Evolutionary conservation across 2,329 filamentous ascomycete species (phyloP).

Genomic region (Fusarium cicatricum): DNA sequence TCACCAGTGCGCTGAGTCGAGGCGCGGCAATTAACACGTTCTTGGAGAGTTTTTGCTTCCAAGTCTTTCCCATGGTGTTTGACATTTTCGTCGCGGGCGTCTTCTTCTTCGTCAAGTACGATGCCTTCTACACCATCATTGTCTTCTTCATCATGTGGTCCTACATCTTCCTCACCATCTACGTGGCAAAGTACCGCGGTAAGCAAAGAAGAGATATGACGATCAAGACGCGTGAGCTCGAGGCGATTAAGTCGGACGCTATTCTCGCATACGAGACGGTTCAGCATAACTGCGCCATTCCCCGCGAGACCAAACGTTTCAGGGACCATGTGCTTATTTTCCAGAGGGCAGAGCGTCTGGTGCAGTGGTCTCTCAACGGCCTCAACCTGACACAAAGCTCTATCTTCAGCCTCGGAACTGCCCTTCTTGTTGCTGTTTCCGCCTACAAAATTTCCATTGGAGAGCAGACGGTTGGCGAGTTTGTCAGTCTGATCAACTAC

Average conservation of each 20-base stretch:
- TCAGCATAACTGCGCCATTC: conserved; percentile 70
- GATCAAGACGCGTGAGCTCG: conserved; percentile 55
- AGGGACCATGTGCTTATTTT: conserved; percentile 60
- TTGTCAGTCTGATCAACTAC: conserved; percentile 65
- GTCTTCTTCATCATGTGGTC: conserved; percentile 58
- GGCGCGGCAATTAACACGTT: conserved; percentile 59
- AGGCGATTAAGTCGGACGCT: conserved; percentile 58
- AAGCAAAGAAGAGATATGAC: conserved; percentile 56
- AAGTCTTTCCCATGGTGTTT: conserved; percentile 59
- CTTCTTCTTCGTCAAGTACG: conserved; percentile 55
- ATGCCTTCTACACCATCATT: conserved; percentile 58
- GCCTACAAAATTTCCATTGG: conserved; percentile 68
- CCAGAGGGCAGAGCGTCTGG: conserved; percentile 51
- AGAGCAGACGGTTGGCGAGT: conserved; percentile 62
- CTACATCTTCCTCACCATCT: conserved; percentile 60
- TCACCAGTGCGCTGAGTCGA: conserved; percentile 58
- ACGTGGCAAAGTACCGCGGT: conserved; percentile 57
- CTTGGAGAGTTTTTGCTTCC: conserved; percentile 57
- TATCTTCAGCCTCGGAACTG: conserved; percentile 68
- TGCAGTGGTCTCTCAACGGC: conserved; percentile 45
- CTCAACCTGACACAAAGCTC: conserved; percentile 70
- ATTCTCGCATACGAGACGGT: conserved; percentile 64
- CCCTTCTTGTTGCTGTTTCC: conserved; percentile 67
- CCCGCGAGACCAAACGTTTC: conserved; percentile 66
- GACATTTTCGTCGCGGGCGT: conserved; percentile 59